phyloP scores from a whole-genome alignment of 176 grass and related monocot species.

The Oryza glaberrima region DNA sequence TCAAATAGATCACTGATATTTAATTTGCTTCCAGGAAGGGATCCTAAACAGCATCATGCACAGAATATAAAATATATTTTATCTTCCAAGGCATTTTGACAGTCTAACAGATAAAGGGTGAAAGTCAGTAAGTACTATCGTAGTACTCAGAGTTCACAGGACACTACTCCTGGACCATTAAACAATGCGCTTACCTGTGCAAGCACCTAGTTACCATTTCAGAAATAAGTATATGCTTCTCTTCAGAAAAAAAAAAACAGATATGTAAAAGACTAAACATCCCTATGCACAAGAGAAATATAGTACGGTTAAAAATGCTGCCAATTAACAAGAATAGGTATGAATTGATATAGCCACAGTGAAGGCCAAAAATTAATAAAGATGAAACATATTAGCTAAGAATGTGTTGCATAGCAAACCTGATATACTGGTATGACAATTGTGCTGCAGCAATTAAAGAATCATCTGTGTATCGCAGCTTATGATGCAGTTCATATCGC shows the following conservation, averaged over 20 bases:
- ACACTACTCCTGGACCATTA: background rate
- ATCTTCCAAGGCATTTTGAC: background rate
- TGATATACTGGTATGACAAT: conserved; percentile 96
- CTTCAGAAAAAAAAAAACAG: background rate
- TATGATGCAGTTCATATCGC: conserved; percentile 96
- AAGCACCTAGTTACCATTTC: conserved; percentile 16
- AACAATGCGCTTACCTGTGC: background rate
- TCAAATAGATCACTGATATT: background rate
- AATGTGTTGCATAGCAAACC: conserved; percentile 46
- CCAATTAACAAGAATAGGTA: conserved; percentile 14
- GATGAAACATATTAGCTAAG: background rate
- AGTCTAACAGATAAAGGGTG: background rate
- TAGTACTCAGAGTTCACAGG: background rate
- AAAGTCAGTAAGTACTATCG: background rate
- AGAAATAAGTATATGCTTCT: background rate
- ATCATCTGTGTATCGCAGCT: conserved; percentile 90
- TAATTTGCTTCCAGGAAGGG: background rate
- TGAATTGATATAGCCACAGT: background rate
- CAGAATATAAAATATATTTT: background rate
- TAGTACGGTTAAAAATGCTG: background rate
- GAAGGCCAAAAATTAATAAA: conserved; percentile 1
- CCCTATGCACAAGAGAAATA: background rate
- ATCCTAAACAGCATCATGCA: background rate
- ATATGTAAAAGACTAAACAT: background rate
- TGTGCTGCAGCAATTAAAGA: conserved; percentile 86